Conservation (phyloP, 495 filamentous ascomycete species). For the Hypoxylon perforatum region DNA sequence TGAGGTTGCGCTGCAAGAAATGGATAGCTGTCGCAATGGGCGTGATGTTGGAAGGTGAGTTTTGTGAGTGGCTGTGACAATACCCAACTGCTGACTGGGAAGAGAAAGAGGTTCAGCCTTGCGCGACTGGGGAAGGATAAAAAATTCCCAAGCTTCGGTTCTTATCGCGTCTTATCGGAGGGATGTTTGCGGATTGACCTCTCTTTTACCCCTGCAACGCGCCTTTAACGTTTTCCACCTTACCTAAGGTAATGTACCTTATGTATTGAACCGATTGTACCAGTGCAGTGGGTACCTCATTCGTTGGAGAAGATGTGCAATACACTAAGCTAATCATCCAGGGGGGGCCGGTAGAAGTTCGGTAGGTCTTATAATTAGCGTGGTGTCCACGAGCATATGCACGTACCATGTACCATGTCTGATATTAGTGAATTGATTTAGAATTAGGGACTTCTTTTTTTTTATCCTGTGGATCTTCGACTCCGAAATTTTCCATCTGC, state of each 20-base stretch:
- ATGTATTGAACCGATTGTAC: no score
- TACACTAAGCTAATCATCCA: no score
- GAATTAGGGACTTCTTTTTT: no score
- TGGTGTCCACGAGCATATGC: no score
- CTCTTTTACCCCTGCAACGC: not conserved
- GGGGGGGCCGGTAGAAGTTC: slow-evolving; percentile 34
- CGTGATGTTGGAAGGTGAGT: not conserved
- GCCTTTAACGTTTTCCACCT: no score
- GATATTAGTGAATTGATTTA: no score
- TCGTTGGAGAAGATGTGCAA: no score
- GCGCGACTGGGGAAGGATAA: slow-evolving; percentile 23
- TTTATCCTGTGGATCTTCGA: slow-evolving; percentile 20
- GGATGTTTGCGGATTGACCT: slow-evolving; percentile 24
- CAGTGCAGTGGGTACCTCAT: no score
- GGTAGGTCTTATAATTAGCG: no score
- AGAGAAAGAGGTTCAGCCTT: slow-evolving; percentile 41
- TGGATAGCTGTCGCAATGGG: slow-evolving; percentile 5
- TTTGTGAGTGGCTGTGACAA: slow-evolving; percentile 11
- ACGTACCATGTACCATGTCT: no score
- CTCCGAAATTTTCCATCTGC: slow-evolving; percentile 37
- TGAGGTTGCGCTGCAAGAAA: not conserved
- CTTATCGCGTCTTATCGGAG: slow-evolving; percentile 26
- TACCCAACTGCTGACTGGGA: no score
- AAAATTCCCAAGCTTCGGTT: slow-evolving; percentile 43
- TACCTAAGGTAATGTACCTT: not conserved